These are phyloP conservation scores for Penicillium argentinense DNA, from an alignment of 495 filamentous ascomycete genomes.

Conservation along the genomic window DNA sequence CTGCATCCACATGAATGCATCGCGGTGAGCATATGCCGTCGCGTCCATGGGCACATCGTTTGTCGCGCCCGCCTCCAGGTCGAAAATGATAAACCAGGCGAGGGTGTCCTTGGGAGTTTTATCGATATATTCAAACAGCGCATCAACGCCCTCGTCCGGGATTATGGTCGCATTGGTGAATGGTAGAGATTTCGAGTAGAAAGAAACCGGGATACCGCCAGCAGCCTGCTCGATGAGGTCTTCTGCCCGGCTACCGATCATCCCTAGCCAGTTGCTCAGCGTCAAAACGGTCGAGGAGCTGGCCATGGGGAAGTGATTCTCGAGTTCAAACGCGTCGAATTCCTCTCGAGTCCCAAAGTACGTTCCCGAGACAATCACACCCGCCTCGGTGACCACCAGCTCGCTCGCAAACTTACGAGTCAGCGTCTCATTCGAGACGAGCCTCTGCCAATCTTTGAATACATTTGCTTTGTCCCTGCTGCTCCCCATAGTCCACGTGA, in stretches of 20 bases:
- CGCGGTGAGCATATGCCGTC: constrained; percentile 47
- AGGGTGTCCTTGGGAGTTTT: constrained; percentile 40
- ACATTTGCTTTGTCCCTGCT: constrained; percentile 22
- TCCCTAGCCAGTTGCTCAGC: constrained; percentile 57
- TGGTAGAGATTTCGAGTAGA: constrained; percentile 49
- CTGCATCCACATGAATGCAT: constrained; percentile 47
- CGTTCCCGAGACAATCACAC: constrained; percentile 35
- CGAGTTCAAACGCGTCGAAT: constrained; percentile 35
- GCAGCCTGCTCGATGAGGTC: constrained; percentile 28
- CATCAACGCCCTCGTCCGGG: constrained; percentile 33
- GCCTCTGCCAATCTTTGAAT: constrained; percentile 41
- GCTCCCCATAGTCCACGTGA: constrained; percentile 36
- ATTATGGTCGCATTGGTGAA: constrained; percentile 48
- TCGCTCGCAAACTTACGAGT: constrained; percentile 51
- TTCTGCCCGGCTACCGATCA: constrained; percentile 50
- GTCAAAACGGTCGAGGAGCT: constrained; percentile 32
- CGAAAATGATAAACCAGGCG: constrained; percentile 45
- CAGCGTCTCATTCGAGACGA: constrained; percentile 40
- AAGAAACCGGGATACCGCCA: constrained; percentile 37
- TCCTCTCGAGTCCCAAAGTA: constrained; percentile 43
- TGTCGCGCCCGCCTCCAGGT: constrained; percentile 44
- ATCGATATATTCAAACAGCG: constrained; percentile 46
- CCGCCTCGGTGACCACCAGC: constrained; percentile 25
- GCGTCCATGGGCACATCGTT: constrained; percentile 38
- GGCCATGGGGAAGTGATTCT: constrained; percentile 29